phyloP scores from a whole-genome alignment of 2,329 filamentous ascomycete species.

The Graphilbum ipis-grandicollis region DNA sequence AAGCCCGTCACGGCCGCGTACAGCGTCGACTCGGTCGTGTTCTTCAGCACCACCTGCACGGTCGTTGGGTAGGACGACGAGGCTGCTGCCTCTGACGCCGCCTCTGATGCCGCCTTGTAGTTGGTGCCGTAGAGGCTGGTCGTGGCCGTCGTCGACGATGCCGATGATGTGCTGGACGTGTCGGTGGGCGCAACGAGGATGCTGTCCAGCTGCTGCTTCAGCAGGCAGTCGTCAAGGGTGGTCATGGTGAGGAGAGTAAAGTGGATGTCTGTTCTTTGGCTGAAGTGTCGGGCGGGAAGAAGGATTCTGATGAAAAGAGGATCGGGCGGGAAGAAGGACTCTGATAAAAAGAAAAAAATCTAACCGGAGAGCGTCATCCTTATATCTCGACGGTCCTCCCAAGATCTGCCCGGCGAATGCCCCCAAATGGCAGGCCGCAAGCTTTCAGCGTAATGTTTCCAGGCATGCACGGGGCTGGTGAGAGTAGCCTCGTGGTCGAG shows the following conservation, averaged over 20 bases:
- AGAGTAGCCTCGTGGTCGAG: too few relatives aligned
- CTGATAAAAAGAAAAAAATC: neutral
- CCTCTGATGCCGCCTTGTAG: too few relatives aligned
- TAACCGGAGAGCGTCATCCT: too few relatives aligned
- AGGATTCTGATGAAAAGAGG: neutral
- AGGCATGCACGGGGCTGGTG: too few relatives aligned
- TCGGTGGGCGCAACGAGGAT: conserved; percentile 11
- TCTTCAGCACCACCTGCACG: conserved; percentile 44
- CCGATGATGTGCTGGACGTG: neutral
- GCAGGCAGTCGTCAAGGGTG: conserved; percentile 12
- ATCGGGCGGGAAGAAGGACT: too few relatives aligned
- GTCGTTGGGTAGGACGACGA: conserved; percentile 15
- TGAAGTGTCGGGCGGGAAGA: too few relatives aligned
- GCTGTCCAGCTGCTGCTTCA: conserved; percentile 10
- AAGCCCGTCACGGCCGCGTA: conserved; percentile 58
- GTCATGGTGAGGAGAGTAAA: conserved; percentile 13
- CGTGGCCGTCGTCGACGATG: neutral
- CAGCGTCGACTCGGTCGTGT: conserved; percentile 39
- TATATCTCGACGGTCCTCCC: too few relatives aligned
- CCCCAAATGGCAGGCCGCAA: too few relatives aligned
- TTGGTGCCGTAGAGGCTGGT: neutral
- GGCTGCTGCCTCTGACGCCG: neutral
- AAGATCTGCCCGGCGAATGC: too few relatives aligned
- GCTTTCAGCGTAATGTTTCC: neutral
- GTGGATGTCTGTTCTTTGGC: neutral